Percentiles rank a stretch among this genome's conserved stretches.
Conservation (phyloP, 148 eudicot species). For the Nyssa sinensis region DNA sequence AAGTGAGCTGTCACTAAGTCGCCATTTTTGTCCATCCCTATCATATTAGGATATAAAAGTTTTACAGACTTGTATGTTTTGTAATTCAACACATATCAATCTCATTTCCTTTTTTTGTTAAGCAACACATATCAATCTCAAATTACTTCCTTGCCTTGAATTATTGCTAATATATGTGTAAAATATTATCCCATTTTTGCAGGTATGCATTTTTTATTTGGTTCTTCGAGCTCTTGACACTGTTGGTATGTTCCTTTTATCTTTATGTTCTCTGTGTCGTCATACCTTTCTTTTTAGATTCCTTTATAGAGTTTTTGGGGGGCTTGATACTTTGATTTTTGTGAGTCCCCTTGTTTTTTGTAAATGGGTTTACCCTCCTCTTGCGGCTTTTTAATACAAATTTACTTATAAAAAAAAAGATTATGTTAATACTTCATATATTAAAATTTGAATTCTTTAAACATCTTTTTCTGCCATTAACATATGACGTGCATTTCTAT, state of each 20-base stretch:
- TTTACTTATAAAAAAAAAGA: too few relatives aligned
- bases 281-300: too few relatives aligned
- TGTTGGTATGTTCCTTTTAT: slow-evolving; percentile 61
- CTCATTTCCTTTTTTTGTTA: too few relatives aligned
- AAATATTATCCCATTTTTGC: slow-evolving; percentile 13
- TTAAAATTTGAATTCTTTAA: too few relatives aligned
- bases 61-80: neutral
- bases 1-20: neutral
- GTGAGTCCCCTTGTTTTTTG: too few relatives aligned
- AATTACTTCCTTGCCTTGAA: neutral
- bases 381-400: too few relatives aligned
- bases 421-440: too few relatives aligned
- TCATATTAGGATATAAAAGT: neutral
- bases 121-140: too few relatives aligned
- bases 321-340: too few relatives aligned
- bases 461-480: too few relatives aligned
- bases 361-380: neutral
- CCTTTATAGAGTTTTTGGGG: too few relatives aligned
- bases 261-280: slow-evolving; percentile 1
- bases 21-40: slow-evolving; percentile 3
- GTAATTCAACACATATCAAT: neutral
- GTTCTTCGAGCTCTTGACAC: slow-evolving; percentile 99
- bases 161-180: slow-evolving; percentile 5
- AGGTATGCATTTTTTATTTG: slow-evolving; percentile 95
- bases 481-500: too few relatives aligned